These are phyloP conservation scores for Neurospora sublineolata DNA, from an alignment of 495 filamentous ascomycete species.

Conservation along the genomic window DNA sequence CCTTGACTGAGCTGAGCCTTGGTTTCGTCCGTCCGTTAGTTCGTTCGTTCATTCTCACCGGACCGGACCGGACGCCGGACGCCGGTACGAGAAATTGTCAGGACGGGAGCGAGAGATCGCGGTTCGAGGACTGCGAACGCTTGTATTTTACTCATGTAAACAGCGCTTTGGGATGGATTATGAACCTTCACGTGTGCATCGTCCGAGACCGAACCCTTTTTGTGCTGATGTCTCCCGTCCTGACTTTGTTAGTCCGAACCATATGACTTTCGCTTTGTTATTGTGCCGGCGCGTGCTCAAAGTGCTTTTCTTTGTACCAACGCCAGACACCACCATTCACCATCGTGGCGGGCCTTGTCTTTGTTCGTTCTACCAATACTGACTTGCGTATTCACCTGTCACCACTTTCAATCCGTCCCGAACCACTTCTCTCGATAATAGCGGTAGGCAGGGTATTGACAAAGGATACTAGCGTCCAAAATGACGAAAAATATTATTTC, in stretches of 20 bases:
- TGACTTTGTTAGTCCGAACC: background rate
- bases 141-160: background rate
- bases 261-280: background rate
- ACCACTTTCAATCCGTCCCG: background rate
- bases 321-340: background rate
- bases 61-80: too few relatives aligned
- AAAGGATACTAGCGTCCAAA: background rate
- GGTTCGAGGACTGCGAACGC: background rate
- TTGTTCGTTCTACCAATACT: background rate
- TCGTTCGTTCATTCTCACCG: background rate
- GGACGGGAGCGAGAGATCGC: too few relatives aligned
- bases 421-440: background rate
- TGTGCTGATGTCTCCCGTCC: background rate
- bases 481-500: background rate
- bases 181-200: background rate
- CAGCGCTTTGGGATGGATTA: background rate
- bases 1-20: background rate
- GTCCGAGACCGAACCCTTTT: background rate
- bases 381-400: background rate
- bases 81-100: background rate
- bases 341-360: background rate
- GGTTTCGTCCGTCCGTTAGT: background rate
- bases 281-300: background rate
- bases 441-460: background rate
- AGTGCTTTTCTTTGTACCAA: background rate